Conservation (phyloP, 306 rosid species). For the Lathyrus oleraceus region DNA sequence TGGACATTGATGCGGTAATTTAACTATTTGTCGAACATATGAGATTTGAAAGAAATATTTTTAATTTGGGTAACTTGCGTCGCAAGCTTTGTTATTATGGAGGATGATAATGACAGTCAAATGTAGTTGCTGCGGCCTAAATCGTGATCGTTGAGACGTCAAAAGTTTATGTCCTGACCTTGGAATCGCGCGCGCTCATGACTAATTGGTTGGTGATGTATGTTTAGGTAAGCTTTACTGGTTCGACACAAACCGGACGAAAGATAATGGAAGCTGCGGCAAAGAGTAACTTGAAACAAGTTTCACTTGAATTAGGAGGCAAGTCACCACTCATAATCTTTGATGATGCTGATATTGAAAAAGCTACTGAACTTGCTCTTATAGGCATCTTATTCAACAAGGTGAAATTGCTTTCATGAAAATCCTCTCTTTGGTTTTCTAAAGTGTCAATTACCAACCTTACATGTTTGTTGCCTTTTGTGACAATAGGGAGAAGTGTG, state of each 20-base stretch:
- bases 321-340: slow-evolving; percentile 82
- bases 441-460: background rate
- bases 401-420: slow-evolving; percentile 40
- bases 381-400: slow-evolving; percentile 60
- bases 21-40: background rate
- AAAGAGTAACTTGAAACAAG: slow-evolving; percentile 66
- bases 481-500: slow-evolving; percentile 71
- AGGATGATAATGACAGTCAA: background rate
- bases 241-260: slow-evolving; percentile 72
- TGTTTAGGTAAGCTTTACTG: slow-evolving; percentile 74
- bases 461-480: background rate
- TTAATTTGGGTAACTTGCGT: background rate
- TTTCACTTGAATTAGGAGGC: slow-evolving; percentile 83
- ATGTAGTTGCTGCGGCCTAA: background rate
- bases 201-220: background rate
- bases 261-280: slow-evolving; percentile 78
- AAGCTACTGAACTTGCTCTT: slow-evolving; percentile 70
- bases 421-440: background rate
- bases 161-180: background rate
- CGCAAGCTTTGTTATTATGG: background rate
- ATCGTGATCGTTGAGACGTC: background rate
- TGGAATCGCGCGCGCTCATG: background rate
- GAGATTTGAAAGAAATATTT: background rate
- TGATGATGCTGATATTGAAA: slow-evolving; percentile 73
- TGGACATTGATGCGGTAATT: slow-evolving; percentile 64